Evolutionary conservation across 2,329 filamentous ascomycete species (phyloP), one percentile per base, ranked within the genome.

Genomic region (Hypoxylon sp.): DNA sequence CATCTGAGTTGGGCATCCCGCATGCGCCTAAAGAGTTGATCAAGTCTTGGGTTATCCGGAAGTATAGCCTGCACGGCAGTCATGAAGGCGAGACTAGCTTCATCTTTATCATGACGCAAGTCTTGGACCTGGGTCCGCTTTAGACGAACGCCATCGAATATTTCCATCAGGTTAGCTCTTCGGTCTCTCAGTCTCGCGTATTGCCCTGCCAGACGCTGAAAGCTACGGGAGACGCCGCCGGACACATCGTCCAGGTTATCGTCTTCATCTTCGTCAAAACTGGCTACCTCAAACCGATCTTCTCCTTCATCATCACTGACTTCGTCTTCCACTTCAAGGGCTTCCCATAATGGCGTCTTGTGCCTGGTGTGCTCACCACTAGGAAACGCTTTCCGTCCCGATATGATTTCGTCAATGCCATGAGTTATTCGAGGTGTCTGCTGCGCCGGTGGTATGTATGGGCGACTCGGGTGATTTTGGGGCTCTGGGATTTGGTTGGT

Each of bases 81-180:
- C 65, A 77, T 67, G 38, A 76, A 76, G 45, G 66, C 64, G 3
- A 56, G 65, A 40, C 70, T 70, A n/a, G 70, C 70, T 55, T 74
- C 67, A 59, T 72, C 66, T 54, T 70, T 71, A 6, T 38, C 57
- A 26, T 72, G 70, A 20, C 71, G 74, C 30, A 73, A 51, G 51
- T 68, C 65, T 42, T 67, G 69, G 24, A 74, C 52, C 9, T 67
- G 57, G 14, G 42, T 59, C 18, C 72, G 69, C 46, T 69, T 71
- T 1, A 60, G 56, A 48, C 69, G 68, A n/a, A 70, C 61, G 16
- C 56, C 60, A 16, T 69, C 64, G 53, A 73, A 70, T 49, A 65
- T 53, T 14, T 66, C 64, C 44, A 63, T 66, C 7, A 73, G 50
- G 20, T 55, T 65, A 20, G 67, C 67, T 46, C 70, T 70, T 24